Evolutionary conservation across 2,329 filamentous ascomycete genomes (phyloP), one percentile per base, ranked within the genome.

Genomic region (Hirsutella rhossiliensis): DNA sequence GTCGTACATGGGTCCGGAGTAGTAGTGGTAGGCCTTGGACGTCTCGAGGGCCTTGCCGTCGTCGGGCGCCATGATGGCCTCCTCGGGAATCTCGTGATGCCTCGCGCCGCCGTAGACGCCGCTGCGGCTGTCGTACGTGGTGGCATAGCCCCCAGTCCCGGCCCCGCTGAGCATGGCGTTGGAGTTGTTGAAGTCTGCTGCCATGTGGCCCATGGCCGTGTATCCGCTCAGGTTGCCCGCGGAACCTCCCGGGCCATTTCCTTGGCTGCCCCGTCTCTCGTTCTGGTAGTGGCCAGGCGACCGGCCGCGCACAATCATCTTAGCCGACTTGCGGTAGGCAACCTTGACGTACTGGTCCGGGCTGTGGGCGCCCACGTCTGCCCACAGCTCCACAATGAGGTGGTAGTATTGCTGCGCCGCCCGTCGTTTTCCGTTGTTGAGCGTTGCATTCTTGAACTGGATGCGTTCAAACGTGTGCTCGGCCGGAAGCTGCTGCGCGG

Each of bases 341-440:
- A 92, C 70, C 56, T 83, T 82, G 54, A 88, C 66, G 65, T 75
- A 88, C 29, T 75, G 71, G 1, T 76, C 72, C 17, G 52, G 57
- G 46, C 45, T 63, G 52, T 63, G 68, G 29, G 61, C 57, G 3
- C 77, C 72, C 8, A 87, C 66, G 50, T 89, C 80, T 8, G 76
- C 86, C 62, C 79, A 87, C 1, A 94, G 76, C 58, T 94, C 87
- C 4, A 94, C 82, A 39, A 94, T 77, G n/a, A 96, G 72, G 54
- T 92, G 86, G 56, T 94, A 95, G 61, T 88, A 94, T 54, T 95
- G 89, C 58, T 96, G 88, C 17, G 88, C 87, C 1, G 88, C 88
- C 45, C 89, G 74, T 52, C 89, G 75, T 62, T 94, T 94, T 40
- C 88, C 88, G 52, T 96, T 96, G 66, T 95, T 96, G 20, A 87